Evolutionary conservation across 768 basidiomycete genomes (phyloP).

Genomic region (Leccinum uliginosum): DNA sequence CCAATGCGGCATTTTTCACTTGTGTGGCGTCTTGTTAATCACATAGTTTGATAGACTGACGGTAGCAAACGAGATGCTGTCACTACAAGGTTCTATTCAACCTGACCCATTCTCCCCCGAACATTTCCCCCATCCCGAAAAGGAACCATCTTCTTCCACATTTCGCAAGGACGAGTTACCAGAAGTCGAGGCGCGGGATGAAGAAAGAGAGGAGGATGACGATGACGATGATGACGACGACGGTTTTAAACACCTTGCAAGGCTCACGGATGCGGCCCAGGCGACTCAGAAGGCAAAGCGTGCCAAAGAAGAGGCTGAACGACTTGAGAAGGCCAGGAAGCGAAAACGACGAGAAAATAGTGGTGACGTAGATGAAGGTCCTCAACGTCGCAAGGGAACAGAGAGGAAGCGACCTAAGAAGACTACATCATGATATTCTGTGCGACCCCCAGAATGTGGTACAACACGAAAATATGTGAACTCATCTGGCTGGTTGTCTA

Average conservation of each 20-base stretch:
- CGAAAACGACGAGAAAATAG: constrained; percentile 25
- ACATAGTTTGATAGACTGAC: constrained; percentile 52
- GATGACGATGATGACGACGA: constrained; percentile 29
- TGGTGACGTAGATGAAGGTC: constrained; percentile 4
- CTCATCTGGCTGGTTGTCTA: background rate
- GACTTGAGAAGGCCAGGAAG: constrained; percentile 29
- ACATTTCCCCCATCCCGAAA: constrained; percentile 39
- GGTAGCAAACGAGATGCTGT: constrained; percentile 91
- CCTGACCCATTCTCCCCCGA: constrained; percentile 65
- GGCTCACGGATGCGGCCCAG: constrained; percentile 27
- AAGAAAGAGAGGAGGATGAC: constrained; percentile 4
- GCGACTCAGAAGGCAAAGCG: constrained; percentile 21
- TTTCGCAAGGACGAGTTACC: constrained; percentile 11
- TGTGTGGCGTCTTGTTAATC: constrained; percentile 2
- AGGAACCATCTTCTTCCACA: constrained; percentile 1
- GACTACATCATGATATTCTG: constrained; percentile 3
- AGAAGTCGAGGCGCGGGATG: constrained; percentile 16
- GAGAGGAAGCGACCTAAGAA: constrained; percentile 14
- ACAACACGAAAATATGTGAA: background rate
- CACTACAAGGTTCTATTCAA: constrained; percentile 80
- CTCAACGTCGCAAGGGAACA: constrained; percentile 7
- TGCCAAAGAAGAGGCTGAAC: constrained; percentile 26
- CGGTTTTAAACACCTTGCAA: constrained; percentile 30
- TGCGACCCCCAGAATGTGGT: background rate
- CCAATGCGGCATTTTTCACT: background rate